Base-by-base conservation (phyloP, 495 filamentous ascomycete species). In the Chaetomium fimeti region DNA sequence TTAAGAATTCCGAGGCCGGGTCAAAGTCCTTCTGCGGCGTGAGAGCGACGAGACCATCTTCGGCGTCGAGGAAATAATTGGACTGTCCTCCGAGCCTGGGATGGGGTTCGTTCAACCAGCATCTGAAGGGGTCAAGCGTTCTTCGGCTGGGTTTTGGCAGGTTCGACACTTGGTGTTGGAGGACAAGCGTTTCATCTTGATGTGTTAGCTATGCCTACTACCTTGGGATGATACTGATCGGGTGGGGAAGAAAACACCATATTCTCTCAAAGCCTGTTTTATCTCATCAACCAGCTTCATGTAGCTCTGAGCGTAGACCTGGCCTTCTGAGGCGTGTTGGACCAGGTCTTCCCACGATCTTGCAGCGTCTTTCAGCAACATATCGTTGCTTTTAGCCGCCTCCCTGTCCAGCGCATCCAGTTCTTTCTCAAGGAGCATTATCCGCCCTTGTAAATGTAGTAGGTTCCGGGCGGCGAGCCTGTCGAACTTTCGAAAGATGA, bases 401-500 rank as follows among this genome's bases (percentile, higher is more conserved):
- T 56, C n/a, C 12, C n/a, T 22, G 11, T 55, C 52, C 52, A 36
- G n/a, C 1, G 5, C 22, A 9, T 55, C 52, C 0, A 55, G 7
- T 16, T 38, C 16, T 42, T 57, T 40, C 54, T 40, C 54, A 2
- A 57, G 29, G 1, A 13, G 11, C 7, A 25, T 57, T 22, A 57
- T 22, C 54, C 20, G 54, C 3, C 32, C 54, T 24, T 57, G 54
- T 32, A 42, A n/a, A n/a, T 40, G 22, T 11, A 57, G 13, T 2
- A 57, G 54, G 36, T 57, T 57, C 27, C 54, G 20, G 1, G 54
- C 54, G 2, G 54, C 54, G 32, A 57, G 54, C 36, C n/a, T 40
- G 32, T 42, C 54, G 24, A 57, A 57, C n/a, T 42, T 57, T 5
- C 54, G 51, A 29, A 55, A 55, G 52, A 55, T 20, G 52, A 56